Conservation (phyloP, 108 stramenopile genomes). For the Seminavis robusta region DNA sequence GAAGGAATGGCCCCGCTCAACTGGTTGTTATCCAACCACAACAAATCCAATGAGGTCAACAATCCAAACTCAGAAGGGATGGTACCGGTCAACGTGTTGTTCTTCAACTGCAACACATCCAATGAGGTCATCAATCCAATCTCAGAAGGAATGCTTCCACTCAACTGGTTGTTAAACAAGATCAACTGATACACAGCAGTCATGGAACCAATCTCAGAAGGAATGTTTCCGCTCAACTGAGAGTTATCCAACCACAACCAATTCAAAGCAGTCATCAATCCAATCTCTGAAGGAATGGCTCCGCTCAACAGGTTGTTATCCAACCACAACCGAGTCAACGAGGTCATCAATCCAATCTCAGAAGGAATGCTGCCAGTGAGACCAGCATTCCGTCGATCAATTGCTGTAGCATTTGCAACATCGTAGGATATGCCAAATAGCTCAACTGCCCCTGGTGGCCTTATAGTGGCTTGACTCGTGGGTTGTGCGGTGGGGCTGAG, state of each 20-base stretch:
- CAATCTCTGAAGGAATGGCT: slow-evolving; percentile 31
- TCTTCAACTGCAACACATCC: slow-evolving; percentile 43
- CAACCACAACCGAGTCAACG: slow-evolving; percentile 22
- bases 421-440: too few species aligned
- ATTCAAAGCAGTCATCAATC: slow-evolving; percentile 1
- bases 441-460: too few species aligned
- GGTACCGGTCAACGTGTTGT: slow-evolving; percentile 26
- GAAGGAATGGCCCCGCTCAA: slow-evolving; percentile 56
- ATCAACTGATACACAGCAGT: slow-evolving; percentile 20
- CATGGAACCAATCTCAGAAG: slow-evolving; percentile 22
- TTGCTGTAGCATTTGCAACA: too few species aligned
- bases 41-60: slow-evolving; percentile 13
- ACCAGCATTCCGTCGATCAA: too few species aligned
- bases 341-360: slow-evolving; percentile 10
- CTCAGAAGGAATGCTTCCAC: slow-evolving; percentile 53
- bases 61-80: slow-evolving; percentile 28
- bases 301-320: slow-evolving; percentile 29
- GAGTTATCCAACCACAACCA: slow-evolving; percentile 18
- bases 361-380: slow-evolving; percentile 37
- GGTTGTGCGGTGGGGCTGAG: too few species aligned
- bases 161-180: slow-evolving; percentile 45
- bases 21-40: slow-evolving; percentile 38
- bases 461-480: too few species aligned
- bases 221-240: slow-evolving; percentile 22
- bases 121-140: slow-evolving; percentile 25